Conservation (phyloP, 345 rosid species). For the Viola odorata region DNA sequence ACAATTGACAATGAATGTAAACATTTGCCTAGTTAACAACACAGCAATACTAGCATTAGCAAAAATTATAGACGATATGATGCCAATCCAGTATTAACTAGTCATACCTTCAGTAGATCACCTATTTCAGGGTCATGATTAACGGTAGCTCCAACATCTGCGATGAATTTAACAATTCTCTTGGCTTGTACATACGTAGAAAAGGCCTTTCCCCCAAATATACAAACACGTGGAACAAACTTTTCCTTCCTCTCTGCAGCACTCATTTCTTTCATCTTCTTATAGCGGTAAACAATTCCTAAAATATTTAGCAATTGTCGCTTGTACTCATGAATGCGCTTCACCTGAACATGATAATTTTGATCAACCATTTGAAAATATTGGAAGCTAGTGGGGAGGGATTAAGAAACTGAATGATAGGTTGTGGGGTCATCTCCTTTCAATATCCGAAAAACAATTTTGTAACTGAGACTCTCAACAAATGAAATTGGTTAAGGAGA, state of each 20-base stretch:
- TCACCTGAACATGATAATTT: conserved; percentile 41
- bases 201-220: conserved; percentile 81
- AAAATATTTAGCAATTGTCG: conserved; percentile 64
- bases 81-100: no score
- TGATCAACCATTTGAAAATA: neutral
- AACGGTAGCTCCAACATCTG: conserved; percentile 61
- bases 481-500: neutral
- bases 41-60: no score
- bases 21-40: no score
- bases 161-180: conserved; percentile 69
- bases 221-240: conserved; percentile 66
- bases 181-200: conserved; percentile 79
- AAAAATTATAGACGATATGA: no score
- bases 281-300: conserved; percentile 68
- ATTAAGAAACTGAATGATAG: no score
- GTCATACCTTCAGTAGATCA: conserved; percentile 60
- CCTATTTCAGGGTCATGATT: conserved; percentile 68
- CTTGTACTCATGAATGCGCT: conserved; percentile 79
- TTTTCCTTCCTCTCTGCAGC: conserved; percentile 40
- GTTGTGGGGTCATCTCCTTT: no score
- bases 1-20: no score
- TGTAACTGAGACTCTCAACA: no score
- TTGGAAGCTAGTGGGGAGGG: no score
- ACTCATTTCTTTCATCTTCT: conserved; percentile 75
- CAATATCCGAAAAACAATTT: no score